Conservation (phyloP, 805 yeast species). For the Hanseniaspora valbyensis region DNA sequence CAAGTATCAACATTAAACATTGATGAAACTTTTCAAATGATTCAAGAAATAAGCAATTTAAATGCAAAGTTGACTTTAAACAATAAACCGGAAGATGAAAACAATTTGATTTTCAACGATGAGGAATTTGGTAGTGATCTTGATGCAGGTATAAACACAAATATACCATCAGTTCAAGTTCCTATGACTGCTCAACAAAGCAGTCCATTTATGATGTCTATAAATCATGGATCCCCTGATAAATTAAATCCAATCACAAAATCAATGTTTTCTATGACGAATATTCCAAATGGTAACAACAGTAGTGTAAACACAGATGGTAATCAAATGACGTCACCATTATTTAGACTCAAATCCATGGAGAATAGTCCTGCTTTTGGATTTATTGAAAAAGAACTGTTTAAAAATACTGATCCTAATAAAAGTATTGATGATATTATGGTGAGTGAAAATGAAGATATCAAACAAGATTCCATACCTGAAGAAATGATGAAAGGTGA, state of each 20-base stretch:
- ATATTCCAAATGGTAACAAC: neutral
- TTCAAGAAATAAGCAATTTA: conserved; percentile 25
- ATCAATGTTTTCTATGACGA: neutral
- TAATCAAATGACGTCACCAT: neutral
- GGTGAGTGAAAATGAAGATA: too few relatives aligned
- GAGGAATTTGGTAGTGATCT: neutral
- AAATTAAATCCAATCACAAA: neutral
- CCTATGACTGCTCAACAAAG: neutral
- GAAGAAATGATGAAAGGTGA: too few relatives aligned
- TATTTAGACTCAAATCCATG: conserved; percentile 5
- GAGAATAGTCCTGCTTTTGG: conserved; percentile 11
- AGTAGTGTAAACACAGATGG: neutral
- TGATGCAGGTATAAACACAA: conserved; percentile 1
- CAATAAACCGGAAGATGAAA: conserved; percentile 4
- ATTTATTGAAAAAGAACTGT: conserved; percentile 6
- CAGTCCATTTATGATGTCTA: conserved; percentile 12
- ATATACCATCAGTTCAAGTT: neutral
- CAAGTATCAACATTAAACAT: too few relatives aligned
- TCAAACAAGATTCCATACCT: too few relatives aligned
- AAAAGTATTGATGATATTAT: conserved; percentile 16
- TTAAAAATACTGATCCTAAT: conserved; percentile 5
- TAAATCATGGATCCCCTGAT: conserved; percentile 11
- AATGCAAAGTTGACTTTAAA: conserved; percentile 18
- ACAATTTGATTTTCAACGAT: conserved; percentile 14
- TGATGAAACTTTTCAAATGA: conserved; percentile 23